Conservation (phyloP, 768 basidiomycete genomes). For the Imleria badia region DNA sequence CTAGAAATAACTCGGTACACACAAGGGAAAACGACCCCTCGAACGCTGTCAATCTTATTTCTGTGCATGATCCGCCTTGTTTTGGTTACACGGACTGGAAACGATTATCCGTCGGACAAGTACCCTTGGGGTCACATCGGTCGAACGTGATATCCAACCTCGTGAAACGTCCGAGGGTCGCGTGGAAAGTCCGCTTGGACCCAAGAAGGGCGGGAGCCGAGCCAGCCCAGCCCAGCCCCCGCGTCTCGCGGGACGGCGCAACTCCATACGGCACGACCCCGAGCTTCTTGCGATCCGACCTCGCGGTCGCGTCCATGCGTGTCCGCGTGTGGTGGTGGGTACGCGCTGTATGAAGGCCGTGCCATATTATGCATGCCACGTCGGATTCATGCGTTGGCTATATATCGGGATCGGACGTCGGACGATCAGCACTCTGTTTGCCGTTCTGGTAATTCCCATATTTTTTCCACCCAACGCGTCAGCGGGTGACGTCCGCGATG, state of each 20-base stretch:
- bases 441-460: constrained; percentile 3
- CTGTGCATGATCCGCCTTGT: too few relatives aligned
- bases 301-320: constrained; percentile 2
- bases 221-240: too few relatives aligned
- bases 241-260: neutral
- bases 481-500: constrained; percentile 3
- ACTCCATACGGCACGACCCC: constrained; percentile 1
- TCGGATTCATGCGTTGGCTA: too few relatives aligned
- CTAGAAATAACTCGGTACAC: too few relatives aligned
- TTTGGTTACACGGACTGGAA: constrained; percentile 8
- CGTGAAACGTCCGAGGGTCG: constrained; percentile 28
- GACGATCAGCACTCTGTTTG: constrained; percentile 12
- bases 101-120: constrained; percentile 14
- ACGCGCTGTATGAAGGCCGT: neutral
- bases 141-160: neutral
- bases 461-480: too few relatives aligned
- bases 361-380: neutral
- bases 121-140: constrained; percentile 1
- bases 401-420: constrained; percentile 20
- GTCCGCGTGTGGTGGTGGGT: neutral
- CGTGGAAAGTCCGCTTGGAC: constrained; percentile 9
- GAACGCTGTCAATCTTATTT: neutral
- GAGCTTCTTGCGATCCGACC: constrained; percentile 16
- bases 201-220: too few relatives aligned
- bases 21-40: constrained; percentile 2